Conservation (phyloP, 805 yeast genomes). For the Metschnikowia colocasiae region DNA sequence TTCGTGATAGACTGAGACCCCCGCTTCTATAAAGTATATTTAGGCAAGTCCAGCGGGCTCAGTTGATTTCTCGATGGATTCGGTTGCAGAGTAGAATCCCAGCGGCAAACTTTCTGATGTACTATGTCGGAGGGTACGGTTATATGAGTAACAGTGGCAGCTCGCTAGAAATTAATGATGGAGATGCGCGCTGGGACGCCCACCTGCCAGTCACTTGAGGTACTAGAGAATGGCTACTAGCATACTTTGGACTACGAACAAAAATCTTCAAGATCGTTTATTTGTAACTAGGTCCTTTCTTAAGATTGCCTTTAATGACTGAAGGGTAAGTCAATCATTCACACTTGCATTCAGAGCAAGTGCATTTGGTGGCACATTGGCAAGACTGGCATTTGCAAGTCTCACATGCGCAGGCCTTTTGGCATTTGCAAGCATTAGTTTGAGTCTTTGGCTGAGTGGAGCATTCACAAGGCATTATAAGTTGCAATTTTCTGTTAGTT, state of each 20-base stretch:
- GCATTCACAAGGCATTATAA: slow-evolving; percentile 9
- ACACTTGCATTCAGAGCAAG: slow-evolving; percentile 9
- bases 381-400: slow-evolving; percentile 8
- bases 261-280: too few species aligned
- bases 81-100: background rate
- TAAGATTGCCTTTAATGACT: too few species aligned
- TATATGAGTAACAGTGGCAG: background rate
- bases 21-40: background rate
- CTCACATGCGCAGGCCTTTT: slow-evolving; percentile 6
- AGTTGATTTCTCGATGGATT: background rate
- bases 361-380: slow-evolving; percentile 8
- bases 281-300: too few species aligned
- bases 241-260: background rate
- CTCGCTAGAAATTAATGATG: background rate
- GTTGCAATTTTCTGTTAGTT: background rate
- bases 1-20: background rate
- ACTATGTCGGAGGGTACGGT: background rate
- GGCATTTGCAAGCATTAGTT: slow-evolving; percentile 1
- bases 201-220: background rate
- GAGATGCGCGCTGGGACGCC: background rate
- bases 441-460: background rate
- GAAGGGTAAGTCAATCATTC: background rate
- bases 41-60: too few species aligned
- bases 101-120: background rate
- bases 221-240: background rate